Evolutionary conservation across 75 land plant species (phyloP).

Genomic region (Pinus albicaulis): DNA sequence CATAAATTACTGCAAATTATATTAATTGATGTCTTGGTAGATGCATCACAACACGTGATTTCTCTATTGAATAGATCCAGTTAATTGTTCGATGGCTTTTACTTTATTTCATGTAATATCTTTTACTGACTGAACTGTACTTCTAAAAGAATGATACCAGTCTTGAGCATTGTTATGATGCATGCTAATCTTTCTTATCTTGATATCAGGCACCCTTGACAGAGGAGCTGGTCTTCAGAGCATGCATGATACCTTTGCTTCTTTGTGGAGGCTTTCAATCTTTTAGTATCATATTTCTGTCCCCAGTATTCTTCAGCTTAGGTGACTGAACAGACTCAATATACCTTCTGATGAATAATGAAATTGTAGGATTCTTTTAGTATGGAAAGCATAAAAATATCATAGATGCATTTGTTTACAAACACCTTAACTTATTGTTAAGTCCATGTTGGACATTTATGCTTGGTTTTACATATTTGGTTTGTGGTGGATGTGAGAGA

Average conservation of each 20-base stretch:
- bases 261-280: constrained; percentile 77
- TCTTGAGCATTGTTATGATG: constrained; percentile 2
- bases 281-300: constrained; percentile 49
- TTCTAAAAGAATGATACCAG: neutral
- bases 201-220: constrained; percentile 81
- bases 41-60: neutral
- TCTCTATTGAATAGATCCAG: neutral
- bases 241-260: constrained; percentile 93
- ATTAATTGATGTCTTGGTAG: neutral
- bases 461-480: neutral
- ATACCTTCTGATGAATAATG: neutral
- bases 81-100: neutral
- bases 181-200: constrained; percentile 1
- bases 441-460: neutral
- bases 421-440: neutral
- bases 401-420: neutral
- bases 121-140: neutral
- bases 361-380: neutral
- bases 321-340: constrained; percentile 35
- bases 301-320: constrained; percentile 81
- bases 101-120: neutral
- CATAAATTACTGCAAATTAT: neutral
- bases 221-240: constrained; percentile 96
- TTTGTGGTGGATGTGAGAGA: neutral
- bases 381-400: neutral